Conservation (phyloP, 345 rosid species). For the Populus deltoides region DNA sequence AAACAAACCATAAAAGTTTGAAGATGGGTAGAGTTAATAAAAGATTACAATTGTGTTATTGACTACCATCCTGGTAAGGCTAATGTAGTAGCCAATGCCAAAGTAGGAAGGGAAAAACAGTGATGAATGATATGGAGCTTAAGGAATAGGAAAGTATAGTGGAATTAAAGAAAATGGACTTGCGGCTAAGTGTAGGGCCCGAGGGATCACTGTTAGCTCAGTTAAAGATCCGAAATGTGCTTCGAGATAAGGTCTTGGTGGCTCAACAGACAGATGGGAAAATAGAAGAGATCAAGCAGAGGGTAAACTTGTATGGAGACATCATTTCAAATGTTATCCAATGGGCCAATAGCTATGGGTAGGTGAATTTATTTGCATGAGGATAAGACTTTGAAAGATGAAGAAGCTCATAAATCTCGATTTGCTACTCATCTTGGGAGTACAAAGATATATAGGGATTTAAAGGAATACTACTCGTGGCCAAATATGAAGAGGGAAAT, state of each 20-base stretch:
- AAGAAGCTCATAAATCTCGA: background rate
- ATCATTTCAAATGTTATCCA: no score
- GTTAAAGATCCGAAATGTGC: no score
- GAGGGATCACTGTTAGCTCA: no score
- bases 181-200: no score
- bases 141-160: no score
- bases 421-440: background rate
- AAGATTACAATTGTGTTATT: background rate
- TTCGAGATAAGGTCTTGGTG: background rate
- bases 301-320: no score
- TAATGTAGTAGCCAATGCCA: background rate
- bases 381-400: background rate
- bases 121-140: no score
- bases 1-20: background rate
- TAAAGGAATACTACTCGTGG: no score
- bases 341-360: background rate
- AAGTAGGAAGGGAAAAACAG: background rate
- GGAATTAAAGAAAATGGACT: no score
- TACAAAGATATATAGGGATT: background rate
- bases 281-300: no score
- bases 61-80: background rate
- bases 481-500: no score
- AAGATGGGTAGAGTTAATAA: background rate
- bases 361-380: background rate
- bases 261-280: no score